phyloP scores from a whole-genome alignment of 257 asterid species.

The Pogostemon cablin region DNA sequence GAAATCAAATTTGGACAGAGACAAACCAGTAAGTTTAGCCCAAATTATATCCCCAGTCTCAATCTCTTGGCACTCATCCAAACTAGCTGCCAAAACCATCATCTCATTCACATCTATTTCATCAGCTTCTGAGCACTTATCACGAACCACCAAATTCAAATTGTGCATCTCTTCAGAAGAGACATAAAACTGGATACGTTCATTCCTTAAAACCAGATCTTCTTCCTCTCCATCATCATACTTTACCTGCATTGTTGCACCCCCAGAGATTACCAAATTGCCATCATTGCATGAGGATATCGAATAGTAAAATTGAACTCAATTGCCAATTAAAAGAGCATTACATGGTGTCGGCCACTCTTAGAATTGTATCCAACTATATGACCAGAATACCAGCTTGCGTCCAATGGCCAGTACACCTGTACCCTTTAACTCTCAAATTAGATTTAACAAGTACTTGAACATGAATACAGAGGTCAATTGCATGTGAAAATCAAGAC shows the following conservation, averaged over 20 bases:
- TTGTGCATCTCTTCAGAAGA: slow-evolving; percentile 64
- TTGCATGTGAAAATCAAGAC: slow-evolving; percentile 29
- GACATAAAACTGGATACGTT: slow-evolving; percentile 70
- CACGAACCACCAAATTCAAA: slow-evolving; percentile 58
- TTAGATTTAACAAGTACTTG: slow-evolving; percentile 27
- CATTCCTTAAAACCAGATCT: slow-evolving; percentile 58
- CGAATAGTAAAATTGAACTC: slow-evolving; percentile 6
- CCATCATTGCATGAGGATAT: slow-evolving; percentile 4
- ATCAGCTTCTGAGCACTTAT: slow-evolving; percentile 61
- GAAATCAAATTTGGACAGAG: slow-evolving; percentile 22
- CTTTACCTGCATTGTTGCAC: slow-evolving; percentile 64
- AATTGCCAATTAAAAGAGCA: slow-evolving; percentile 31
- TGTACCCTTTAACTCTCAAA: slow-evolving; percentile 41
- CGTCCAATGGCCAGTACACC: slow-evolving; percentile 99
- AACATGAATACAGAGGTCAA: slow-evolving; percentile 20
- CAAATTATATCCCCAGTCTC: slow-evolving; percentile 90
- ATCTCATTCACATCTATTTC: slow-evolving; percentile 78
- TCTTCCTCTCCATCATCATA: slow-evolving; percentile 92
- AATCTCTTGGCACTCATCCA: slow-evolving; percentile 75
- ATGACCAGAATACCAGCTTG: slow-evolving; percentile 76
- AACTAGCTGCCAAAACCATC: slow-evolving; percentile 85
- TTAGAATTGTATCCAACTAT: slow-evolving; percentile 56
- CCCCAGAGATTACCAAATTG: slow-evolving; percentile 29
- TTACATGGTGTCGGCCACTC: slow-evolving; percentile 78
- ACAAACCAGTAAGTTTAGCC: slow-evolving; percentile 97